Conservation (phyloP, 805 yeast genomes). For the Clavispora phyllophila region DNA sequence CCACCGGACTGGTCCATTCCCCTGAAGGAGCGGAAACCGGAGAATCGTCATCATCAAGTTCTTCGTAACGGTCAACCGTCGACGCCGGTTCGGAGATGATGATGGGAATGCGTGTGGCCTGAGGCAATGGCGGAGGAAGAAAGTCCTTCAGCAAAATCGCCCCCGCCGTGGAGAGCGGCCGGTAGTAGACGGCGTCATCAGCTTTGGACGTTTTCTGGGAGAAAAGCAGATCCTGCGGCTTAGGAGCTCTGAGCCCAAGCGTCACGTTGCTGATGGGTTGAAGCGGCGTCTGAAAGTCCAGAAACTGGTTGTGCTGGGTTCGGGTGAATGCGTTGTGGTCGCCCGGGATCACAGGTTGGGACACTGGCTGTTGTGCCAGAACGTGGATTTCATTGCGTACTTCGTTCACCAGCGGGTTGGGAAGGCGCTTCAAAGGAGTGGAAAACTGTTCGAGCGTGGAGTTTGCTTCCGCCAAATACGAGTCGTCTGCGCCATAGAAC, state of each 20-base stretch:
- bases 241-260: not conserved
- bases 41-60: conserved; percentile 3
- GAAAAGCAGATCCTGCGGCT: not conserved
- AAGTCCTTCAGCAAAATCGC: conserved; percentile 8
- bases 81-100: conserved; percentile 1
- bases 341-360: not conserved
- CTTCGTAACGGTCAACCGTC: not conserved
- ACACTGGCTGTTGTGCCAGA: conserved; percentile 1
- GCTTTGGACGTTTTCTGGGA: not conserved
- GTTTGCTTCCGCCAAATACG: conserved; percentile 1
- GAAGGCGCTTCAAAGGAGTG: conserved; percentile 12
- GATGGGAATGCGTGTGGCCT: conserved; percentile 9
- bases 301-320: not conserved
- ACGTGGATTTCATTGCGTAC: conserved; percentile 4
- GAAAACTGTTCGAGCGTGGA: conserved; percentile 3
- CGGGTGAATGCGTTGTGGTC: not conserved
- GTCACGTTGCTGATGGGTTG: not conserved
- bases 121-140: conserved; percentile 9
- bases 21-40: conserved; percentile 10
- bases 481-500: conserved; percentile 6
- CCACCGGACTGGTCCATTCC: conserved; percentile 39
- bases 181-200: conserved; percentile 3
- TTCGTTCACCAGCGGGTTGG: conserved; percentile 8
- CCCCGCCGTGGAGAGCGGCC: conserved; percentile 5
- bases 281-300: not conserved